Conservation (phyloP, 306 rosid species). For the Carpinus fangiana region DNA sequence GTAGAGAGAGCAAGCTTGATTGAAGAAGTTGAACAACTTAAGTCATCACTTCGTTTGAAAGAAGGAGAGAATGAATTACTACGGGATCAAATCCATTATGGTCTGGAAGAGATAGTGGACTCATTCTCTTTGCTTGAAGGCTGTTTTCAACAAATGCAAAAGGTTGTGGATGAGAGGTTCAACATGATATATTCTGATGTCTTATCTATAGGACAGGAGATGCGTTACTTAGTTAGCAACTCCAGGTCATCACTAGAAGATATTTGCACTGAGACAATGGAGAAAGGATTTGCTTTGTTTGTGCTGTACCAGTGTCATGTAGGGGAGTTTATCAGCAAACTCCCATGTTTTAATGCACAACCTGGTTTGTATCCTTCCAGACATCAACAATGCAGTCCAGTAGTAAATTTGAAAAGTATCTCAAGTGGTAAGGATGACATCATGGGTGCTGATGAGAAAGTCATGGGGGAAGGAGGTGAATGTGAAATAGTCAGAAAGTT, state of each 20-base stretch:
- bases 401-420: conserved; percentile 28
- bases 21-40: conserved; percentile 64
- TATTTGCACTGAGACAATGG: conserved; percentile 46
- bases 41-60: conserved; percentile 45
- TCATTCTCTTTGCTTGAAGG: conserved; percentile 59
- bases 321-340: conserved; percentile 35
- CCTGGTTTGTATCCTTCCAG: conserved; percentile 24
- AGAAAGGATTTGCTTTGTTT: conserved; percentile 49
- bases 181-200: conserved; percentile 47
- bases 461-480: conserved; percentile 29
- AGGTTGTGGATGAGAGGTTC: conserved; percentile 60
- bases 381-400: conserved; percentile 28
- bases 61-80: conserved; percentile 60
- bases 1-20: conserved; percentile 57
- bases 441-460: conserved; percentile 22
- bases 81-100: conserved; percentile 49
- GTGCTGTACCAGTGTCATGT: conserved; percentile 53
- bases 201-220: conserved; percentile 46
- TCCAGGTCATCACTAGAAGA: conserved; percentile 63
- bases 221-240: conserved; percentile 39
- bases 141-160: conserved; percentile 59
- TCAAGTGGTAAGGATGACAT: conserved; percentile 34
- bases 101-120: conserved; percentile 57
- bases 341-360: conserved; percentile 32
- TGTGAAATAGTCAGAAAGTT: conserved; percentile 28